Evolutionary conservation across 2,329 filamentous ascomycete species (phyloP).

Genomic region (Talaromyces sp.): DNA sequence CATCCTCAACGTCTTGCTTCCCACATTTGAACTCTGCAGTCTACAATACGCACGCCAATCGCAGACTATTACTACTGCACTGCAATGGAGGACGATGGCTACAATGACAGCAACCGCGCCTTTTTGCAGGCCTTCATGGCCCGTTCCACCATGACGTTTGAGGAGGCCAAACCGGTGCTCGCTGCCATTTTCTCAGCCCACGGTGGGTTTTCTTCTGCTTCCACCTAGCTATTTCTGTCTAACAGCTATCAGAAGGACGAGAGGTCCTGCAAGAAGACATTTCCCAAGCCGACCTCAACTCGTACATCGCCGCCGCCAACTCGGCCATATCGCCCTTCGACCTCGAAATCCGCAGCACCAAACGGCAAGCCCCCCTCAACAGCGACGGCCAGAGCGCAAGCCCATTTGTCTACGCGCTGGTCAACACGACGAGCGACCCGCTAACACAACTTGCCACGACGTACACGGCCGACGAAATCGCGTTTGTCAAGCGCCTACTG

Average conservation of each 20-base stretch:
- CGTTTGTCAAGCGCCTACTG: constrained; percentile 80
- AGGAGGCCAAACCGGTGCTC: constrained; percentile 67
- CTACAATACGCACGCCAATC: neutral
- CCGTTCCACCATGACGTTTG: constrained; percentile 69
- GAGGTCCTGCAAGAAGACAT: constrained; percentile 57
- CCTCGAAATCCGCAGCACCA: constrained; percentile 71
- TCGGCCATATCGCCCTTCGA: constrained; percentile 72
- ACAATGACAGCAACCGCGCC: constrained; percentile 69
- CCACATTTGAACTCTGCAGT: neutral
- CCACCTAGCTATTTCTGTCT: neutral
- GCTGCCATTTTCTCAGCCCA: constrained; percentile 67
- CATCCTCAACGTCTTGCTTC: neutral
- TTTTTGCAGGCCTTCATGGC: constrained; percentile 87
- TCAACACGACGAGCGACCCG: constrained; percentile 82
- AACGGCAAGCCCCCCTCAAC: constrained; percentile 3
- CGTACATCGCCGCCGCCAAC: constrained; percentile 67
- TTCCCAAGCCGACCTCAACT: constrained; percentile 60
- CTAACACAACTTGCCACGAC: constrained; percentile 83
- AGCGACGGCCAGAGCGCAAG: constrained; percentile 33
- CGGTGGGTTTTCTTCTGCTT: constrained; percentile 26
- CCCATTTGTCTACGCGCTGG: constrained; percentile 70
- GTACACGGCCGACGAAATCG: constrained; percentile 75
- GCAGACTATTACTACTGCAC: neutral
- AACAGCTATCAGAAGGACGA: constrained; percentile 35
- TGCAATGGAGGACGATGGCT: constrained; percentile 26